Percentiles rank a stretch among this genome's conserved stretches.
phyloP scores from a whole-genome alignment of 2,329 filamentous ascomycete species.

The Colletotrichum destructivum region DNA sequence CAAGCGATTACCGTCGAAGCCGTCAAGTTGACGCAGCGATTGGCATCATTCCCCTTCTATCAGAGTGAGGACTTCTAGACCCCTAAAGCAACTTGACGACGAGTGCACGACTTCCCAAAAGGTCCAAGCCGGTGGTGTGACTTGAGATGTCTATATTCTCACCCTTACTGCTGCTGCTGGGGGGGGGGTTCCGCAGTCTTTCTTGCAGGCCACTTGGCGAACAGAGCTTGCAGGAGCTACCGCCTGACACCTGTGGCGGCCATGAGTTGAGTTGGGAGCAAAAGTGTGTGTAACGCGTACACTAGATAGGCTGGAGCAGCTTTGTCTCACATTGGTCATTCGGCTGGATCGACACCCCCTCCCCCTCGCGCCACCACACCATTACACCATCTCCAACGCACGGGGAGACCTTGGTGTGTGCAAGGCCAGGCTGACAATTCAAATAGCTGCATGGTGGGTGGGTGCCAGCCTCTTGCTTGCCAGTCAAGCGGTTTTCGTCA shows the following conservation, averaged over 20 bases:
- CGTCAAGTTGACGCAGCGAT: slow-evolving; percentile 10
- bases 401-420: slow-evolving; percentile 29
- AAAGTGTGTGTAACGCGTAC: slow-evolving; percentile 6
- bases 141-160: slow-evolving; percentile 24
- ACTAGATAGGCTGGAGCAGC: slow-evolving; percentile 4
- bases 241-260: background rate
- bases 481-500: slow-evolving; percentile 35
- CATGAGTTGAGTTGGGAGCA: slow-evolving; percentile 19
- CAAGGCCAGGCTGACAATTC: slow-evolving; percentile 37
- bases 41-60: slow-evolving; percentile 23
- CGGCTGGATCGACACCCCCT: slow-evolving; percentile 32
- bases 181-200: slow-evolving; percentile 18
- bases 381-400: slow-evolving; percentile 33
- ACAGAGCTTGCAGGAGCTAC: slow-evolving; percentile 10
- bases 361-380: slow-evolving; percentile 42
- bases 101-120: background rate
- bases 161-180: slow-evolving; percentile 33
- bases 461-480: slow-evolving; percentile 21
- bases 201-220: slow-evolving; percentile 14
- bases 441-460: slow-evolving; percentile 21
- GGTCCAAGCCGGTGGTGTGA: slow-evolving; percentile 14
- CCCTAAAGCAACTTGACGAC: slow-evolving; percentile 4
- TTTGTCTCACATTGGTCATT: slow-evolving; percentile 40
- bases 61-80: slow-evolving; percentile 1
- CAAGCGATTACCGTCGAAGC: slow-evolving; percentile 25